Percentiles rank a stretch among this genome's conserved stretches.
These are phyloP conservation scores for Pseudocercospora vitis DNA, from an alignment of 2,329 filamentous ascomycete species.

Conservation along the genomic window DNA sequence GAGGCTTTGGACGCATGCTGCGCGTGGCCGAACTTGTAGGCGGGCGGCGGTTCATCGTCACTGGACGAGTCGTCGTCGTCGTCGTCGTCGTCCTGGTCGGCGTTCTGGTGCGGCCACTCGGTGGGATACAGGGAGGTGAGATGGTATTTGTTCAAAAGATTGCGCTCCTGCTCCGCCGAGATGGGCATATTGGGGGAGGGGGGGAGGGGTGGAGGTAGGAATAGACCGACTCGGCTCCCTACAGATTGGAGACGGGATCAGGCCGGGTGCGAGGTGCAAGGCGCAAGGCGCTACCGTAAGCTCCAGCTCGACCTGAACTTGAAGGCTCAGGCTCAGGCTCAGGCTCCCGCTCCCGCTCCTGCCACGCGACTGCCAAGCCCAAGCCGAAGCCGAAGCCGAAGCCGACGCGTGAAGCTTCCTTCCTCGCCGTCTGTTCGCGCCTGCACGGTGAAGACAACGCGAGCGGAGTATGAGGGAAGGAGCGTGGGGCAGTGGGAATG, in stretches of 20 bases:
- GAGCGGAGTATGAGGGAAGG: too few species aligned
- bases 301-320: too few species aligned
- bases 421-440: too few species aligned
- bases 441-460: too few species aligned
- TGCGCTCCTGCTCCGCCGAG: constrained; percentile 69
- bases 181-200: constrained; percentile 41
- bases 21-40: constrained; percentile 34
- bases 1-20: constrained; percentile 18
- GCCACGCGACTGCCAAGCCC: not conserved
- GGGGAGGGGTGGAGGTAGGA: not conserved
- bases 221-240: not conserved
- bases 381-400: not conserved
- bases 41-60: constrained; percentile 45
- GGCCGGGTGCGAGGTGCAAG: too few species aligned
- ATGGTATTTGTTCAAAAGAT: constrained; percentile 86
- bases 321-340: too few species aligned
- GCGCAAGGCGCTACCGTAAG: too few species aligned
- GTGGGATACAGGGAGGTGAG: constrained; percentile 74
- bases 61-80: constrained; percentile 28
- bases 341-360: not conserved
- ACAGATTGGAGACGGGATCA: too few species aligned
- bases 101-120: constrained; percentile 78
- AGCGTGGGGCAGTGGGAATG: too few species aligned
- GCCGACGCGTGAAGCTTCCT: not conserved
- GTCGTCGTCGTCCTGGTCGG: too few species aligned